These are phyloP conservation scores for Mucor lusitanicus DNA, from an alignment of 371 early-diverging fungal species.

Conservation along the genomic window DNA sequence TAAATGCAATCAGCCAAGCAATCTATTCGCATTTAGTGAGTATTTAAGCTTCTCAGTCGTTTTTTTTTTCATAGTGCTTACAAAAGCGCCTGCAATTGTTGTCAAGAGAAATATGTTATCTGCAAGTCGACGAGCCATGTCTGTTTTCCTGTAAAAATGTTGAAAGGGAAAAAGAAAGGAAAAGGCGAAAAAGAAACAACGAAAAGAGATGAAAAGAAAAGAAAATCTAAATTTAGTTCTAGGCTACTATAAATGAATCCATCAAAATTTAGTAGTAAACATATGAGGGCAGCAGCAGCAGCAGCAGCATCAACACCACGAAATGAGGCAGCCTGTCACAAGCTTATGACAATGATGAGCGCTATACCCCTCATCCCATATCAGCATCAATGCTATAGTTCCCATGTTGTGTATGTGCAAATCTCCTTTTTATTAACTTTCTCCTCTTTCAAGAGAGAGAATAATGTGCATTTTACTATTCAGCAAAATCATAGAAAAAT, in stretches of 20 bases:
- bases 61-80: neutral
- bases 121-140: slow-evolving; percentile 23
- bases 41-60: neutral
- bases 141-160: neutral
- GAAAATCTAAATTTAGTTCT: slow-evolving; percentile 4
- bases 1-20: slow-evolving; percentile 48
- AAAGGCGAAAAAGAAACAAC: neutral
- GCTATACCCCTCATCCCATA: neutral
- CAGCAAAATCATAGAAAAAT: neutral
- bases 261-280: neutral
- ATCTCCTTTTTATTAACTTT: slow-evolving; percentile 4
- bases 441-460: neutral
- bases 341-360: neutral
- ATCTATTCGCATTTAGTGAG: neutral
- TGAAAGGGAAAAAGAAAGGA: neutral
- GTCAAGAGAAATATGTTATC: slow-evolving; percentile 37
- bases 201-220: too few relatives aligned
- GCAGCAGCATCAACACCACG: neutral
- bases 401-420: neutral
- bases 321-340: neutral
- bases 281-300: neutral
- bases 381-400: neutral
- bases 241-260: neutral
- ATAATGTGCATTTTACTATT: neutral
- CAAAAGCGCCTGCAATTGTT: slow-evolving; percentile 32